Evolutionary conservation across 192 early-diverging fungal genomes (phyloP), one percentile per base, ranked within the genome.

Genomic region (Spizellomyces sp.): DNA sequence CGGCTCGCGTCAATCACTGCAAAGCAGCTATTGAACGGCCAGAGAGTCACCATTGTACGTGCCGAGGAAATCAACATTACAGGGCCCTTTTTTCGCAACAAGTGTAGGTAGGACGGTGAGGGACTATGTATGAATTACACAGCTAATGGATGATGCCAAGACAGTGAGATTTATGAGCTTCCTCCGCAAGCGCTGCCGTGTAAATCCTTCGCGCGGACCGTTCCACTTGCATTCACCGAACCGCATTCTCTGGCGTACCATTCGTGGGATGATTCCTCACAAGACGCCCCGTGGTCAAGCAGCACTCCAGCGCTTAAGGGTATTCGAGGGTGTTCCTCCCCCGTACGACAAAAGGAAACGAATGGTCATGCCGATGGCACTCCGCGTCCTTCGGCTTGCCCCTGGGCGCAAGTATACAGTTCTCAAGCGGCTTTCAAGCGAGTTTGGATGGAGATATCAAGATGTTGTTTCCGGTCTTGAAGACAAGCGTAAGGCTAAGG

Each of bases 361-460:
- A 81, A 88, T 98, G 84, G 97, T 99, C 72, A 90, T 98, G 63
- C 98, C 98, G 82, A 87, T 87, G 65, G 98, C 98, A 50, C 93
- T 99, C 69, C 95, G 96, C 77, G 94, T 98, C 73, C 90, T 99
- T 80, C 92, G 92, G 83, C 87, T 99, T 52, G 90, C 91, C 87
- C 96, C 96, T 70, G 95, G 94, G 70, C 93, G 98, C 88, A 98
- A 98, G 91, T 99, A 88, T 93, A 92, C 94, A 83, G 91, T 90
- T 74, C 81, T 99, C 70, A 91, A 94, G 85, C 90, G 94, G 75
- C 88, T 99, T 83, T 90, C 93, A 57, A 78, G 87, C 77, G 98
- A 98, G 88, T 92, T 99, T 78, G 96, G 98, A 74, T 99, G 98
- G 98, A 99, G 98, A 86, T 98, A 98, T 93, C 86, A 95, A 82